Evolutionary conservation across 2,329 filamentous ascomycete genomes (phyloP).

Genomic region (Epichloe brachyelytri): DNA sequence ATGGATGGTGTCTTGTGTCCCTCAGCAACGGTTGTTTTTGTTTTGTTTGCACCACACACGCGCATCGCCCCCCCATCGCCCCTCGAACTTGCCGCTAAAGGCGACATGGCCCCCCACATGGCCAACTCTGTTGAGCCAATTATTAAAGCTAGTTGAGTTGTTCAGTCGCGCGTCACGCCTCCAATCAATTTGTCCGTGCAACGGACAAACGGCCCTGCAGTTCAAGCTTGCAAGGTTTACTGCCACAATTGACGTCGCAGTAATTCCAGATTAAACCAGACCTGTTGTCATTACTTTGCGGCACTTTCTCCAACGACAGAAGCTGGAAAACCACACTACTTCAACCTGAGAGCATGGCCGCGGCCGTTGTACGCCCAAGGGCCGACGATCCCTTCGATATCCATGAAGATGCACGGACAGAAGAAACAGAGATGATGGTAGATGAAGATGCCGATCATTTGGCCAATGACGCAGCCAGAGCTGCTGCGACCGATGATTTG

Average conservation of each 20-base stretch:
- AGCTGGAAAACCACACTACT: background rate
- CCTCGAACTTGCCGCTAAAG: background rate
- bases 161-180: conserved; percentile 2
- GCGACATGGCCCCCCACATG: too few species aligned
- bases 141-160: too few species aligned
- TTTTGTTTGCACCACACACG: conserved; percentile 18
- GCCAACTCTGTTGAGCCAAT: too few species aligned
- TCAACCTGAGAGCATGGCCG: conserved; percentile 2
- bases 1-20: conserved; percentile 6
- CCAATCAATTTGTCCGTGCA: background rate
- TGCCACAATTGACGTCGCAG: background rate
- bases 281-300: too few species aligned
- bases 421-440: conserved; percentile 36
- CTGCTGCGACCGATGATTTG: conserved; percentile 11
- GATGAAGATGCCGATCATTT: conserved; percentile 25
- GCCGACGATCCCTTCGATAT: conserved; percentile 31
- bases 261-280: background rate
- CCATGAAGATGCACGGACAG: conserved; percentile 36
- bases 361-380: conserved; percentile 3
- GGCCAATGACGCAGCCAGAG: conserved; percentile 16
- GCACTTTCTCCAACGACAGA: too few species aligned
- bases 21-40: conserved; percentile 18
- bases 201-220: background rate
- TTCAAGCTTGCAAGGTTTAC: background rate
- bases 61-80: background rate